Base-by-base conservation (phyloP, 495 filamentous ascomycete genomes). In the Penicillium pulvis region DNA sequence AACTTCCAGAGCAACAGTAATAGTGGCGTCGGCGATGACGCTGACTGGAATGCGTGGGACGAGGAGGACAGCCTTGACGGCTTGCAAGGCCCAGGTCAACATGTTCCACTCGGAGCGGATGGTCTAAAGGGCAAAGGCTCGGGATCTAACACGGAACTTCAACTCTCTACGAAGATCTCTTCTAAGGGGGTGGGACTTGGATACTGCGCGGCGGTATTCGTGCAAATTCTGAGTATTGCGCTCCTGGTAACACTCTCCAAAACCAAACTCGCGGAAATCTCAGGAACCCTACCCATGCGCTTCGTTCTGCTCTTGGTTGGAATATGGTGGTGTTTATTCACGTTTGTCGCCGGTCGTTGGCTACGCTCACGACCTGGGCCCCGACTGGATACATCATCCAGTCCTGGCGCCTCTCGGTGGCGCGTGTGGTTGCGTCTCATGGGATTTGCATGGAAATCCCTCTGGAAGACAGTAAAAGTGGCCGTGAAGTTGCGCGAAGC, bases 311-410 rank as follows among this genome's bases (percentile, higher is more conserved):
- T 92, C 54, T 68, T 90, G 23, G 84, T 96, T 28, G 92, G 92
- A 9, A 74, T 84, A n/a, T 97, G 92, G 92, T 97, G 92, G 92
- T 85, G 87, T 51, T 57, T 82, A 24, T 95, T 96, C 69, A 92
- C 90, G 3, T 79, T 95, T 53, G 90, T 92, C 10, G 84, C 87
- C 23, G 85, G 90, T n/a, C 75, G 90, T 64, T 94, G 88, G 86
- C 80, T 97, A 14, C 84, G 90, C 23, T 84, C 86, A 24, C 83
- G 92, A n/a, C 92, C 92, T 0, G 92, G 92, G 0, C 92, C 92
- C 20, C 88, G 88, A 1, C 69, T 97, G 0, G 66, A 74, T 8
- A 57, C 63, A 0, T 61, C 66, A 3, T 57, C 62, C 5, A 33
- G 57, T 2, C 57, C 59, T 4, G 56, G 63, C 1, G 46, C 48